Evolutionary conservation across 257 asterid genomes (phyloP), one percentile per base, ranked within the genome.

Genomic region (Cynanchum wilfordii): DNA sequence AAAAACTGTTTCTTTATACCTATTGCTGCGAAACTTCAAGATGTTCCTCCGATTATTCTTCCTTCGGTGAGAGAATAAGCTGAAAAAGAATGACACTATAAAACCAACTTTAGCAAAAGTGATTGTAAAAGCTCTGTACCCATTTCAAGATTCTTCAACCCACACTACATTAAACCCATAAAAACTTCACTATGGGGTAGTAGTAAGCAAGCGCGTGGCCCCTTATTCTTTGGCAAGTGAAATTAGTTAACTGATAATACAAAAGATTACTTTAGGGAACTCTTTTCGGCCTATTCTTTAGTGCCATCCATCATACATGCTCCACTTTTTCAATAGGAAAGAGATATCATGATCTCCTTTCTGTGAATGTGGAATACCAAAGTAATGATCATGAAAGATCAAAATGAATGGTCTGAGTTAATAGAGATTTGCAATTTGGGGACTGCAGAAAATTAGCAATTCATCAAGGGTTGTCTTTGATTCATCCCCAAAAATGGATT

Each of bases 391-490:
- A 10, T 19, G 58, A 72, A 22, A 44, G 59, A 44, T 9, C 19
- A 16, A 42, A 59, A 45, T 50, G 10, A 22, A 13, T 4, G 17
- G 40, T 72, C 24, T 63, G 47, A 64, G 33, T 51, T 70, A 92
- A 78, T 89, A 93, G 71, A 90, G 79, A 79, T 90, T 87, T 40
- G 98, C 98, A 89, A 93, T 93, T 65, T 93, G 88, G 77, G 97
- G 98, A 68, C 91, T 89, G 74, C 97, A 89, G 73, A 89, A 93
- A n/a, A 88, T 90, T 67, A 85, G 40, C n/a, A 91, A 91, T 79
- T 93, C 89, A 77, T 72, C 89, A 75, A 91, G 73, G 66, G 51
- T 83, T 36, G 88, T 86, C 81, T 54, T 88, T 27, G 80, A 47
- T 74, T 88, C 95, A 80, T 88, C 96, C 19, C 97, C 98, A 83